Conservation (phyloP, 352 stramenopile species). For the Phytophthora cryptogea region DNA sequence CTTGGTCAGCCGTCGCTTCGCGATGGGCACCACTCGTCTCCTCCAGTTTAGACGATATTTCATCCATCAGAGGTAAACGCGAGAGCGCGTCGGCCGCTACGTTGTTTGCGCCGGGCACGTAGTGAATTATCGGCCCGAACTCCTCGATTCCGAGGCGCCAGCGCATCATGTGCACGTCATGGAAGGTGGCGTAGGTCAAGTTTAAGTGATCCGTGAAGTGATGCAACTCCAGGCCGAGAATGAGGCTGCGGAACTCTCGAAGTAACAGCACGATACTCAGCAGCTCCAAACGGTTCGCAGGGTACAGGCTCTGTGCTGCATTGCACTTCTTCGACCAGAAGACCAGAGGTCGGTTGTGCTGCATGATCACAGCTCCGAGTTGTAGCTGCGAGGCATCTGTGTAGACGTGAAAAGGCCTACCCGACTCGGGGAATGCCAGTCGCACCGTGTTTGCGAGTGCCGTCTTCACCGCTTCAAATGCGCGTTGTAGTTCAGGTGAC, state of each 20-base stretch:
- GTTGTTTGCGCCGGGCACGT: background rate
- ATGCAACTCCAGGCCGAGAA: conserved; percentile 1
- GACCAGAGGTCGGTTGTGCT: background rate
- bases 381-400: conserved; percentile 4
- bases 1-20: too few relatives aligned
- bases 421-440: conserved; percentile 1
- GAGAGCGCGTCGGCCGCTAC: conserved; percentile 8
- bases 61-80: background rate
- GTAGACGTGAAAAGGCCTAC: background rate
- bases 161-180: conserved; percentile 10
- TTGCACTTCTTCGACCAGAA: conserved; percentile 11
- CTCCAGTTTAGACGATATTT: background rate
- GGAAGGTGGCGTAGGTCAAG: conserved; percentile 9
- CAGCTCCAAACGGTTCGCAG: background rate
- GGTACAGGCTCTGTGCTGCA: background rate
- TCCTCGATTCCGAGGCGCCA: conserved; percentile 9
- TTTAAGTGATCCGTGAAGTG: conserved; percentile 9
- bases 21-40: too few relatives aligned
- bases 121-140: conserved; percentile 5
- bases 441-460: background rate
- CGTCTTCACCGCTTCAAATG: conserved; percentile 7
- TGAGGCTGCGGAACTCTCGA: background rate
- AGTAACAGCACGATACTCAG: conserved; percentile 2
- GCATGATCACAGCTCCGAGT: conserved; percentile 6
- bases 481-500: background rate